Evolutionary conservation across 805 yeast species (phyloP).

Genomic region (Lipomyces yamadae): DNA sequence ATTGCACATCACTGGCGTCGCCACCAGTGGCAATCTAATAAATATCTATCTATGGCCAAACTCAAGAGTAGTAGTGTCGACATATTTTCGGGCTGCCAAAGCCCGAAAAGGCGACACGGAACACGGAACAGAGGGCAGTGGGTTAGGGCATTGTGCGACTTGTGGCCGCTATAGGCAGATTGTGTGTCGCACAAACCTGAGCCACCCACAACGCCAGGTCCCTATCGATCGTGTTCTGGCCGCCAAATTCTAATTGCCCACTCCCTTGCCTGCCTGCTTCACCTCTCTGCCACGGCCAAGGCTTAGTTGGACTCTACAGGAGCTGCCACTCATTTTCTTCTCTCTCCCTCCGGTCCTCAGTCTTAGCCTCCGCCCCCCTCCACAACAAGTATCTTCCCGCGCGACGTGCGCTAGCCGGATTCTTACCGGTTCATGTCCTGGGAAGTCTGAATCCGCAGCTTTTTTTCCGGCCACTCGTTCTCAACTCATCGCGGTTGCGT

Average conservation of each 20-base stretch:
- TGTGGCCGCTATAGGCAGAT: neutral
- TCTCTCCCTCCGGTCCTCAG: slow-evolving; percentile 3
- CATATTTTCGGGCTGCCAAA: neutral
- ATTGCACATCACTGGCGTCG: no score
- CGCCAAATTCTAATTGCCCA: slow-evolving; percentile 2
- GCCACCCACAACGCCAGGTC: neutral
- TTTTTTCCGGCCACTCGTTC: neutral
- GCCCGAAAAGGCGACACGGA: neutral
- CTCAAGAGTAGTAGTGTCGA: no score
- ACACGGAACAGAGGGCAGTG: neutral
- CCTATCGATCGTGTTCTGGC: slow-evolving; percentile 10
- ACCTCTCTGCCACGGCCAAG: neutral
- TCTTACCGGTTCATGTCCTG: neutral
- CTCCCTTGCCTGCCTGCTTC: neutral
- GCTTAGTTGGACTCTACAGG: neutral
- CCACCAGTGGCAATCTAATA: no score
- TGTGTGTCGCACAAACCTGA: neutral
- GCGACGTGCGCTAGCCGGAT: neutral
- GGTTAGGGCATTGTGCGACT: neutral
- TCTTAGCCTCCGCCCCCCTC: neutral
- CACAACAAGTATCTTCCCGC: neutral
- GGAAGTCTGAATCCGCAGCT: neutral
- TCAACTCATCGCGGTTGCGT: neutral
- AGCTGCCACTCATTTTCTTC: neutral
- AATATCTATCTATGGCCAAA: no score